Base-by-base conservation (phyloP, 2,329 filamentous ascomycete genomes). In the Stagonosporopsis rhizophila region DNA sequence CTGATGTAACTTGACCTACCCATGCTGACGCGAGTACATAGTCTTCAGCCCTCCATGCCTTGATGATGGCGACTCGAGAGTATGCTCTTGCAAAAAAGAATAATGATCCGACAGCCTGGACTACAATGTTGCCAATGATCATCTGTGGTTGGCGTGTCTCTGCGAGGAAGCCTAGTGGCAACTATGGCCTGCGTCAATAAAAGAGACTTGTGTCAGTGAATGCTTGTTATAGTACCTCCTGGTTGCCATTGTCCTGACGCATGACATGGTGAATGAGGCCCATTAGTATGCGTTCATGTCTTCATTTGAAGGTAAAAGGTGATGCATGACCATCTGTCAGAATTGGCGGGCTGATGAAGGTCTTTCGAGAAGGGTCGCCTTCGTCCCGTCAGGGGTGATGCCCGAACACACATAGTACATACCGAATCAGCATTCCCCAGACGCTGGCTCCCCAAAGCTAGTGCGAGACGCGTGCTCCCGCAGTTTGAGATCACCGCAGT, bases 31-130 rank as follows among this genome's bases (percentile, higher is more conserved):
- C 41, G 9, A 69, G 60, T 15, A 64, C 15, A 37, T 52, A 58
- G 39, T 69, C 66, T 39, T 69, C 65, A 25, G 39, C 11, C 37
- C 60, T 62, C 61, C 61, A 66, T 2, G 52, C 41, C 39, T 61
- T 65, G 30, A 41, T 64, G 12, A 68, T 45, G 11, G 42, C 39
- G 2, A 58, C 41, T 15, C 65, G 61, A 23, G 65, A 68, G 40
- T 64, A 68, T n/a, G 44, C 56, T 40, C 65, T 56, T n/a, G 60
- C 44, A 30, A 64, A 45, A 27, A 66, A 63, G 44, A 68, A 49
- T 2, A 66, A 28, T 8, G 57, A 62, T 20, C 65, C 63, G 3
- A 66, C 6, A 11, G 46, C 17, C 23, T 68, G 65, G 23, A 56
- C 52, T 23, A 60, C 19, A 4, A 57, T 52, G 41, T 68, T 68